Base-by-base conservation (phyloP, 306 rosid species). In the Psophocarpus tetragonolobus region DNA sequence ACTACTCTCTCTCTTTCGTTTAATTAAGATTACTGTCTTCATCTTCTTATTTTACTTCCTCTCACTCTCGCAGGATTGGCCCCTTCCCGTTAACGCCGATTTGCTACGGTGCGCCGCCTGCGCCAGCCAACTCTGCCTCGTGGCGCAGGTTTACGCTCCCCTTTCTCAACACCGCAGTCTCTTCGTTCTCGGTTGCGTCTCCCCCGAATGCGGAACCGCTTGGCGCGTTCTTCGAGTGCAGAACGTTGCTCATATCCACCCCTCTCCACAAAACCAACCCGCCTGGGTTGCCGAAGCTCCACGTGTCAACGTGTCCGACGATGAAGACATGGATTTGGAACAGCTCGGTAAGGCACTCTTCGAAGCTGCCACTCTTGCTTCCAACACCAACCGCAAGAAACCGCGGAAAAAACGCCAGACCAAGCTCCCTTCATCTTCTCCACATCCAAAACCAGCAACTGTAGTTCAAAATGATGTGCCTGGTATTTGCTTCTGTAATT, bases 221-320 rank as follows among this genome's bases (percentile, higher is more conserved):
- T 94, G 93, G 92, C 88, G 90, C 62, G 92, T 86, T 71, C 88
- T 94, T 68, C 93, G 97, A 12, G 65, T 92, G 85, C 97, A 90
- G 88, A 90, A 71, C 69, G 48, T 27, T 73, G 44, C 68, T 48
- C 66, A 81, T 33, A 54, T 12, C 6, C 84, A 82, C 3, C 12
- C 57, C 20, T 39, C 88, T 73, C 48, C 10, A 30, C 75, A 8
- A 2, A 50, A 69, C 74, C 82, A 41, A 50, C 44, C 10, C 4
- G 26, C 63, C 7, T 58, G 86, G 7, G 63, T 54, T 38, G 64
- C n/a, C 26, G 76, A 78, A 17, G 85, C 74, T 83, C 68, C 53
- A 36, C 75, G 27, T 18, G 39, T 62, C 62, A 73, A 33, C 73
- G 73, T 83, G 72, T 60, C 50, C 10, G 92, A 75, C 1, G 81